These are phyloP conservation scores for Microstegium vimineum DNA, from an alignment of 176 grass and related monocot species.

Conservation along the genomic window DNA sequence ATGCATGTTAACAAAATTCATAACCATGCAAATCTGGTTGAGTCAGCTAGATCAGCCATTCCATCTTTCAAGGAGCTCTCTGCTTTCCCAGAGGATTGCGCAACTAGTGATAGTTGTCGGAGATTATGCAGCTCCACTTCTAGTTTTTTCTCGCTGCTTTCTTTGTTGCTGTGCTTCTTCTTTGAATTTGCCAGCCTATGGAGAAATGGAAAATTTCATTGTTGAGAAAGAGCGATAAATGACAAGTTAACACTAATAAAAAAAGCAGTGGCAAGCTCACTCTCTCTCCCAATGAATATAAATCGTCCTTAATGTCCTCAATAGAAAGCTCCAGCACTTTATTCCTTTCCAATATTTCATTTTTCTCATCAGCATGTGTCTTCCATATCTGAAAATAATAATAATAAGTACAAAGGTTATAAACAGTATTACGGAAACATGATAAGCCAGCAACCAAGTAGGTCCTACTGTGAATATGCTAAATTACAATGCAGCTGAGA, in stretches of 20 bases:
- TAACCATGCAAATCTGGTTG: conserved; percentile 40
- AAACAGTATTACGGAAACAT: not conserved
- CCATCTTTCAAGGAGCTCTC: conserved; percentile 18
- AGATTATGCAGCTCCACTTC: conserved; percentile 69
- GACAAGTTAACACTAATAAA: conserved; percentile 12
- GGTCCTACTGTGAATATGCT: not conserved
- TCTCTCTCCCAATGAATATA: conserved; percentile 61
- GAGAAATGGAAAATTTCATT: conserved; percentile 18
- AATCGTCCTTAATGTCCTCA: conserved; percentile 54
- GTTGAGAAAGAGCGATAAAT: not conserved
- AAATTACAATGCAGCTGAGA: not conserved
- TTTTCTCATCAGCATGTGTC: conserved; percentile 56
- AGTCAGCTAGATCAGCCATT: conserved; percentile 9
- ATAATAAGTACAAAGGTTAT: not conserved
- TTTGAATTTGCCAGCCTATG: conserved; percentile 54
- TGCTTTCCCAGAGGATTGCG: conserved; percentile 32
- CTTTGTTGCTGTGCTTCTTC: conserved; percentile 61
- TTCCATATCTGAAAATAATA: conserved; percentile 51
- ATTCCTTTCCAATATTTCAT: conserved; percentile 47
- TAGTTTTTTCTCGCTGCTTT: conserved; percentile 58
- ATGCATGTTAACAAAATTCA: conserved; percentile 3
- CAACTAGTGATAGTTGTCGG: conserved; percentile 41
- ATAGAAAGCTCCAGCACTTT: conserved; percentile 71
- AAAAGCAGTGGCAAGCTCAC: conserved; percentile 32
- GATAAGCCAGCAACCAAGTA: not conserved